phyloP scores from a whole-genome alignment of 805 yeast genomes.

The Ogataea ganodermae region DNA sequence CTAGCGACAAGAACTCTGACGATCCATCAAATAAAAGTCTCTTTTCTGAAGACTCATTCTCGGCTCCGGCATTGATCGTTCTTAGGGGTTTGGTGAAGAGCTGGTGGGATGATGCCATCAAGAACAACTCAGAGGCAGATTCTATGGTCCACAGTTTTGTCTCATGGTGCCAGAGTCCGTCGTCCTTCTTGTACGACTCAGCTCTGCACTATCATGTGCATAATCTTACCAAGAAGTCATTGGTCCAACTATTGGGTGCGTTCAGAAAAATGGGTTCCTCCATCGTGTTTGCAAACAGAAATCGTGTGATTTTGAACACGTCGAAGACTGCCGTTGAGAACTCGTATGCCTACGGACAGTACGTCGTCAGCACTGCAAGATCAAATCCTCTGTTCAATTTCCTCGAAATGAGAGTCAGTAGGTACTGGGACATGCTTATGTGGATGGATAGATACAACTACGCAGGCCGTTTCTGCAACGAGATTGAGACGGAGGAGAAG shows the following conservation, averaged over 20 bases:
- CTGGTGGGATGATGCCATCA: conserved; percentile 93
- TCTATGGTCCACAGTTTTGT: conserved; percentile 78
- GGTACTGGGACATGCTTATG: conserved; percentile 88
- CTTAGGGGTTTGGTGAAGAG: conserved; percentile 74
- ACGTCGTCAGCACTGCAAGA: conserved; percentile 73
- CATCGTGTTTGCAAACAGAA: conserved; percentile 78
- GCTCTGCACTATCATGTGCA: conserved; percentile 84
- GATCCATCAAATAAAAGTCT: conserved; percentile 32
- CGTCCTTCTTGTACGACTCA: conserved; percentile 74
- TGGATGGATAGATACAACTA: conserved; percentile 95
- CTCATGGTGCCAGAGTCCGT: conserved; percentile 80
- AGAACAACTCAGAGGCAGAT: conserved; percentile 71
- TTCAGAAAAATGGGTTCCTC: conserved; percentile 77
- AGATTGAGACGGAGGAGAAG: conserved; percentile 44
- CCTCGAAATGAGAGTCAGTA: conserved; percentile 69
- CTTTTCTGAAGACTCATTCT: conserved; percentile 82
- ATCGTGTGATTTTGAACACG: conserved; percentile 71
- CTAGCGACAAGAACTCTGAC: conserved; percentile 21
- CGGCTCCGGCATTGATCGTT: conserved; percentile 68
- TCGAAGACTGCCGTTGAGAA: conserved; percentile 77
- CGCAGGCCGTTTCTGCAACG: conserved; percentile 66
- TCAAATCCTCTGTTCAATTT: conserved; percentile 80
- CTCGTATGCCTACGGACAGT: conserved; percentile 89
- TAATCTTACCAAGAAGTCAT: conserved; percentile 78
- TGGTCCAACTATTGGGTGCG: conserved; percentile 78